Base-by-base conservation (phyloP, 495 filamentous ascomycete species). In the Cryomyces antarcticus region DNA sequence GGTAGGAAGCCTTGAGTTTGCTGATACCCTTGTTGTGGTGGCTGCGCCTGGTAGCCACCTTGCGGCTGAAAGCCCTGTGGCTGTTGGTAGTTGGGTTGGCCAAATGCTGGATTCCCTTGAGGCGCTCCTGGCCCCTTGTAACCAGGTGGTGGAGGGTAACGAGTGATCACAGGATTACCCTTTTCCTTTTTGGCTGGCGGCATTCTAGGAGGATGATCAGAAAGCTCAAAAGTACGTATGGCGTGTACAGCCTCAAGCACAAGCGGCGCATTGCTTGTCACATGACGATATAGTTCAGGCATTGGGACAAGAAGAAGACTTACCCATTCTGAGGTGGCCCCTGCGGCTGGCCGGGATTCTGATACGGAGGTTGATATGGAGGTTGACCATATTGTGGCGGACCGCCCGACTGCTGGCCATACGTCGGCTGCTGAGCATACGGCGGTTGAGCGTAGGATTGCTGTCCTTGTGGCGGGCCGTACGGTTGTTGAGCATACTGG, bases 151-250 rank as follows among this genome's bases (percentile, higher is more conserved):
- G 60, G 60, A 30, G 58, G 46, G 39, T 61, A 62, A 28, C 52
- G 42, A 5, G 60, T 62, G 44, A 62, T 60, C 48, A 61, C 48
- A 4, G 58, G 57, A 46, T 59, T 57, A n/a, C 52, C 53, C 37
- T 62, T 63, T 37, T 45, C 48, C 49, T 60, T 61, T 24, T 24
- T 24, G 17, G 17, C 17, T 24, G 17, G 17, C 17, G 17, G 17
- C 17, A 24, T 24, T 24, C 17, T 24, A 2, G 17, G 17, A 24
- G 17, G 17, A 24, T 24, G 17, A 24, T 24, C 17, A 24, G 17
- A 24, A 24, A 24, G 17, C 17, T 24, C 17, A 24, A 24, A 24
- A 24, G 1, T 24, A 24, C 17, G 17, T 24, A 2, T 24, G 17
- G 17, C 17, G 17, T 24, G 17, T 24, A 24, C 17, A 24, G 17